A percentile compares a stretch with the other conserved stretches of the same genome.
Conservation (phyloP, 2,329 filamentous ascomycete species). For the Herpotrichia juniperi region DNA sequence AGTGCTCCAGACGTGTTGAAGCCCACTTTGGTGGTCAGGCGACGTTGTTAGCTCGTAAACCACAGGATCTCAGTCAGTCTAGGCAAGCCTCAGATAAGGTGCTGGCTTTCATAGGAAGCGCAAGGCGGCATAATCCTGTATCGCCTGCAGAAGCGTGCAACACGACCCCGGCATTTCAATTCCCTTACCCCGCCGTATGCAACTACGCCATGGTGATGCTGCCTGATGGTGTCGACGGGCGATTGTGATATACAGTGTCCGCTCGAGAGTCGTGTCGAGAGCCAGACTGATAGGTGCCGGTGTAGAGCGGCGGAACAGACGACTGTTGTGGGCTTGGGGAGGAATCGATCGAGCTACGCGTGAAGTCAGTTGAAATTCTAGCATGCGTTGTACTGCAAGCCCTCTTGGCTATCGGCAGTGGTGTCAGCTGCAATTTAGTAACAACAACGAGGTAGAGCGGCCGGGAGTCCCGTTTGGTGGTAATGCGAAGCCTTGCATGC, state of each 20-base stretch:
- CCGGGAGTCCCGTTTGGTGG: slow-evolving; percentile 11
- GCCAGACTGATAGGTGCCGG: neutral
- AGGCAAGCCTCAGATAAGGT: slow-evolving; percentile 39
- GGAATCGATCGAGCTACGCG: neutral
- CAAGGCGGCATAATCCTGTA: slow-evolving; percentile 32
- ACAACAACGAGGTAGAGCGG: slow-evolving; percentile 8
- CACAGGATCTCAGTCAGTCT: slow-evolving; percentile 18
- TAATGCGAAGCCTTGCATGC: slow-evolving; percentile 15
- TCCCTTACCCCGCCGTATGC: slow-evolving; percentile 35
- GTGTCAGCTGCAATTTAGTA: slow-evolving; percentile 16
- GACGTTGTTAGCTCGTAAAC: slow-evolving; percentile 25
- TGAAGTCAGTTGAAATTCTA: neutral
- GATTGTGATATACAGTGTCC: neutral
- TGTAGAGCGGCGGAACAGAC: neutral
- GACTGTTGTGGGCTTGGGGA: neutral
- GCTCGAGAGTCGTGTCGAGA: neutral
- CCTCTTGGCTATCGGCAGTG: slow-evolving; percentile 4
- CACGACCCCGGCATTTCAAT: slow-evolving; percentile 22
- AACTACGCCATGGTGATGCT: slow-evolving; percentile 3
- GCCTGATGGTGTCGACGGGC: neutral
- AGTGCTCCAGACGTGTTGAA: neutral
- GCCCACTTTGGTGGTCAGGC: slow-evolving; percentile 28
- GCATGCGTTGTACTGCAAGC: neutral
- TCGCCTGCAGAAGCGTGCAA: slow-evolving; percentile 32
- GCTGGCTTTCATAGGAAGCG: slow-evolving; percentile 19